Evolutionary conservation across 768 basidiomycete species (phyloP), one percentile per base, ranked within the genome.

Genomic region (Gloeophyllum trabeum): DNA sequence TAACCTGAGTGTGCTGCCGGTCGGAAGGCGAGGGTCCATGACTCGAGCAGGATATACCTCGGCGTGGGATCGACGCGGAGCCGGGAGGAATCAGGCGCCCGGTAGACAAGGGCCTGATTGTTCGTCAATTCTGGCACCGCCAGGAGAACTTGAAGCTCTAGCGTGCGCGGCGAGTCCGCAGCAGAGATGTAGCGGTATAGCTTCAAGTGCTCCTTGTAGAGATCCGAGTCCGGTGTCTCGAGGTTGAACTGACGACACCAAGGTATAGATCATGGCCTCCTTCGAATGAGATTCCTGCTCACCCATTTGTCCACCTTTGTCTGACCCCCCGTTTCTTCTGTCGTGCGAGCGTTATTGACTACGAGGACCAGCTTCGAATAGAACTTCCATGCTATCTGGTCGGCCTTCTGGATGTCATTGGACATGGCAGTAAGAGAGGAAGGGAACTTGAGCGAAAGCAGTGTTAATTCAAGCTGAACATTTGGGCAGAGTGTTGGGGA

Each of bases 341-440:
- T 81, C n/a, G 78, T 67, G 46, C 87, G 68, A 12, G 85, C 81
- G 55, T 84, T 67, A 58, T 78, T 71, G 49, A 90, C 69, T 51
- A 85, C 72, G 54, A 81, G 77, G 57, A 75, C 76, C 41, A 89
- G 76, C 66, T 90, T 90, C 40, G 79, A 76, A 64, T 85, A 88
- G 61, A 86, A 77, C 58, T 79, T 78, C 60, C 79, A 79, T 39
- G 82, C 81, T 53, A 90, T 89, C 70, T 87, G 84, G 70, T 90
- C 85, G 50, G 85, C 81, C 68, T 78, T 87, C 56, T 63, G 62
- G 45, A 62, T 63, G 60, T 71, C 70, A 66, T 66, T 69, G 52
- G 69, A 70, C 69, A 70, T 70, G 58, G 68, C 61, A 60, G 57
- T 43, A 7, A 30, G 16, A 16, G 16, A 7, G 28, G 16, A 16